These are phyloP conservation scores for Aspergillus novoparasiticus DNA, from an alignment of 2,329 filamentous ascomycete species.

Conservation along the genomic window DNA sequence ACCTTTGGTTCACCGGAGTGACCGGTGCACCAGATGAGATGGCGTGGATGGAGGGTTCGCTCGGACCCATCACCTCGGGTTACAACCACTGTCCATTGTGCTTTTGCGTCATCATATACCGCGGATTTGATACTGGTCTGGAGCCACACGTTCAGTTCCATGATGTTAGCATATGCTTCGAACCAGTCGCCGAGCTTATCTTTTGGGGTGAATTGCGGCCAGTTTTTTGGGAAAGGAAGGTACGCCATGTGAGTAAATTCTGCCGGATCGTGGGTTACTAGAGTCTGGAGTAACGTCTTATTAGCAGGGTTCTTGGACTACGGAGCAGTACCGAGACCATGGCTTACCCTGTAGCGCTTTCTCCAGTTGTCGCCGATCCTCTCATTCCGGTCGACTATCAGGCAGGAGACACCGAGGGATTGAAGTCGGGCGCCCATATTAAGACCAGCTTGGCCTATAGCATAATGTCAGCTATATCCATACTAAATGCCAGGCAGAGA, in stretches of 20 bases:
- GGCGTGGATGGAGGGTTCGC: conserved; percentile 41
- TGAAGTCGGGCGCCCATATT: conserved; percentile 46
- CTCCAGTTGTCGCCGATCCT: conserved; percentile 55
- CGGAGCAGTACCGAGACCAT: background rate
- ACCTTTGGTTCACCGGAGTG: conserved; percentile 47
- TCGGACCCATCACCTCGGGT: conserved; percentile 27
- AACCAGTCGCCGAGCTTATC: conserved; percentile 55
- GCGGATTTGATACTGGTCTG: conserved; percentile 43
- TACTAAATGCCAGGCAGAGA: background rate
- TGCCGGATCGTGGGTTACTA: conserved; percentile 45
- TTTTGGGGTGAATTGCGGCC: conserved; percentile 48
- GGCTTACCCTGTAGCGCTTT: conserved; percentile 48
- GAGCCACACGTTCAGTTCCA: conserved; percentile 53
- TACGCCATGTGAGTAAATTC: conserved; percentile 43
- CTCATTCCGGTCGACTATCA: conserved; percentile 50
- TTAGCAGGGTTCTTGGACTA: background rate
- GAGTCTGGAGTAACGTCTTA: conserved; percentile 24
- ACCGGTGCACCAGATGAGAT: conserved; percentile 54
- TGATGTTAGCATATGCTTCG: conserved; percentile 51
- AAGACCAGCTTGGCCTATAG: conserved; percentile 46
- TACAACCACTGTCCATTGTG: conserved; percentile 44
- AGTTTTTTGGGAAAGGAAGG: conserved; percentile 45
- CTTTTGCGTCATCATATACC: conserved; percentile 40
- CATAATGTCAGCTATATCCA: background rate
- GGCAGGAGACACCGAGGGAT: conserved; percentile 40